Percentiles rank a stretch among this genome's conserved stretches.
Evolutionary conservation across 345 rosid species (phyloP).

Genomic region (Linum tenue): DNA sequence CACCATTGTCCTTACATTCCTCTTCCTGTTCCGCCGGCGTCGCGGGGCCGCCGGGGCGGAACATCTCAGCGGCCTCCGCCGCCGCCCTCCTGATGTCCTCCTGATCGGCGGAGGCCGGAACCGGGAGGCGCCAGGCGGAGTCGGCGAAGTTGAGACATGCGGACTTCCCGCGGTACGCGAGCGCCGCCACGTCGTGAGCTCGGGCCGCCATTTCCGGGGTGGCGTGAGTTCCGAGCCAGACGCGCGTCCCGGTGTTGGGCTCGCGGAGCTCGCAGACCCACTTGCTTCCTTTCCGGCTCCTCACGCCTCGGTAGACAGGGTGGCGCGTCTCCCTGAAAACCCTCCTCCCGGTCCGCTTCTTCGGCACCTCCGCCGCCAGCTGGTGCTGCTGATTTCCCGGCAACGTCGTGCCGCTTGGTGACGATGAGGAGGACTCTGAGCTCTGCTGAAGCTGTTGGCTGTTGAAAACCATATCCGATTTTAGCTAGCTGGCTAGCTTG

Average conservation of each 20-base stretch:
- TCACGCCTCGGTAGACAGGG: slow-evolving; percentile 75
- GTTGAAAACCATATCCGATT: neutral
- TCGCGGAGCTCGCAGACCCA: slow-evolving; percentile 91
- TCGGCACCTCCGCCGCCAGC: slow-evolving; percentile 60
- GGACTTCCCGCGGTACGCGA: slow-evolving; percentile 59
- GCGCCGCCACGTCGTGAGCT: slow-evolving; percentile 83
- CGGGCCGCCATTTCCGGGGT: slow-evolving; percentile 88
- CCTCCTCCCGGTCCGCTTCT: slow-evolving; percentile 74
- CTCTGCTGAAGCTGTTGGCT: neutral
- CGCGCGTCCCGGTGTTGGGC: slow-evolving; percentile 71
- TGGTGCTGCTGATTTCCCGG: neutral
- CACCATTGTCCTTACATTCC: slow-evolving; percentile 43
- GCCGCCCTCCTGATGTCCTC: slow-evolving; percentile 75
- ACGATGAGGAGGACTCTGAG: neutral
- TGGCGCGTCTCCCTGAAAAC: slow-evolving; percentile 80
- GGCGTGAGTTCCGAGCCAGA: slow-evolving; percentile 79
- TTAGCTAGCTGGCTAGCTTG: neutral
- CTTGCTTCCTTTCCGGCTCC: slow-evolving; percentile 58
- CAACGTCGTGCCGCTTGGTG: neutral
- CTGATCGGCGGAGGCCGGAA: slow-evolving; percentile 46
- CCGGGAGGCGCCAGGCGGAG: slow-evolving; percentile 66
- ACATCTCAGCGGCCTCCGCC: slow-evolving; percentile 48
- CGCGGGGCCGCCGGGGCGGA: slow-evolving; percentile 13
- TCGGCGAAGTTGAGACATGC: slow-evolving; percentile 91
- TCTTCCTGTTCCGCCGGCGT: slow-evolving; percentile 1